Evolutionary conservation across 106 monocot genomes (phyloP), one percentile per base, ranked within the genome.

Genomic region (Phalaenopsis equestris): DNA sequence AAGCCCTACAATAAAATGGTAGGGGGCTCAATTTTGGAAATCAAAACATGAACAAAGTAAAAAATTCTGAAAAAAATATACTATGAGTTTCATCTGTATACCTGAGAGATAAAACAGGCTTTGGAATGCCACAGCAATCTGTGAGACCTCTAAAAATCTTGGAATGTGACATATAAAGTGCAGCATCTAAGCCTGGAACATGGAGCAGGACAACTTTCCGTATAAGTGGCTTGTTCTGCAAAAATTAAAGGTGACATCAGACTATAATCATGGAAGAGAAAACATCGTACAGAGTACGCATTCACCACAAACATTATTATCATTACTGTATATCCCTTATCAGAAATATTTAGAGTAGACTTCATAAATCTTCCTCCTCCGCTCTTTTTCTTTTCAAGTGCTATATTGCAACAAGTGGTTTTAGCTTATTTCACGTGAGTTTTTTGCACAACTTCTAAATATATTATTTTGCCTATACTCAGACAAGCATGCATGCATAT

Each of bases 101-200:
- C 98, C 98, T 94, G 49, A 91, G 86, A 83, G 94, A 90, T 84
- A 91, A 86, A 85, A 89, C 92, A 41, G 98, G 92, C 78, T 82
- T 98, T 77, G 98, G 98, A 77, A 78, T 91, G 57, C 92, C 92
- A 87, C 87, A 90, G 74, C 47, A 80, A 41, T 86, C 86, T 82
- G 78, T 89, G n/a, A 94, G 58, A 81, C 86, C 85, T 84, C 85
- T 43, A 67, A 98, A 84, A 30, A 84, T 24, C 70, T 65, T 77
- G n/a, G 81, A 80, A 16, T 89, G 48, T 56, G 92, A 91, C 98
- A 98, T 88, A 81, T 91, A 98, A 37, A 98, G 84, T 75, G 94
- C 90, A 46, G 98, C 98, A 90, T 98, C 98, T 64, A 98, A 83
- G 70, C 98, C 94, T 70, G 98, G 98, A 86, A 94, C 84, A 86